Evolutionary conservation across 2,329 filamentous ascomycete species (phyloP), one percentile per base, ranked within the genome.

Genomic region (Colletotrichum tanaceti): DNA sequence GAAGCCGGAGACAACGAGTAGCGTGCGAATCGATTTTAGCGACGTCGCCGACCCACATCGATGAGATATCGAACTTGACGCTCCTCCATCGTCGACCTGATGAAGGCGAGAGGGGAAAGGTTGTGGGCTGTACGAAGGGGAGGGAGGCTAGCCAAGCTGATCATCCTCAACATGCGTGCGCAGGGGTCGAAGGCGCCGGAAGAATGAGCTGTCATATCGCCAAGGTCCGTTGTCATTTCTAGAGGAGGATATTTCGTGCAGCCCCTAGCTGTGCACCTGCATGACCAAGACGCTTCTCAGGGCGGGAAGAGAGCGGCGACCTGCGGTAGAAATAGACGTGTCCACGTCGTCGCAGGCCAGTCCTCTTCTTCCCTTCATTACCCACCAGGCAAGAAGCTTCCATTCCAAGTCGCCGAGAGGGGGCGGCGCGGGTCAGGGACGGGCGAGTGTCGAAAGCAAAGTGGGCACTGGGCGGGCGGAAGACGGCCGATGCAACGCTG

Each of bases 191-290:
- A 38, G 3, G n/a, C 32, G 46, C 32, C 47, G 22, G 46, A 54
- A 68, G 54, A 32, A 46, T 65, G 43, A 59, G 55, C 43, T 68
- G 61, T 65, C 47, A 65, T 60, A 55, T 54, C 24, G 54, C 65
- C 49, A 55, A 65, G 49, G 41, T 35, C 49, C 14, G 52, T 50
- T 22, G 55, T 50, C 44, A 20, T 41, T 41, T 59, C 6, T 43
- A 18, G 47, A 65, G n/a, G 54, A 52, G 52, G 44, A 43, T 67
- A 63, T 68, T 59, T 54, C 47, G 47, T 65, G 65, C 54, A 68
- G 54, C 47, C 41, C 47, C 60, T 32, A 50, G 54, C 54, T 49
- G 47, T 35, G 54, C 28, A 52, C 20, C 59, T 67, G 64, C 64
- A 67, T 52, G 44, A 47, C 20, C 20, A 64, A 32, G 49, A 35